phyloP scores from a whole-genome alignment of 495 filamentous ascomycete genomes.

The Bombardia bombarda region DNA sequence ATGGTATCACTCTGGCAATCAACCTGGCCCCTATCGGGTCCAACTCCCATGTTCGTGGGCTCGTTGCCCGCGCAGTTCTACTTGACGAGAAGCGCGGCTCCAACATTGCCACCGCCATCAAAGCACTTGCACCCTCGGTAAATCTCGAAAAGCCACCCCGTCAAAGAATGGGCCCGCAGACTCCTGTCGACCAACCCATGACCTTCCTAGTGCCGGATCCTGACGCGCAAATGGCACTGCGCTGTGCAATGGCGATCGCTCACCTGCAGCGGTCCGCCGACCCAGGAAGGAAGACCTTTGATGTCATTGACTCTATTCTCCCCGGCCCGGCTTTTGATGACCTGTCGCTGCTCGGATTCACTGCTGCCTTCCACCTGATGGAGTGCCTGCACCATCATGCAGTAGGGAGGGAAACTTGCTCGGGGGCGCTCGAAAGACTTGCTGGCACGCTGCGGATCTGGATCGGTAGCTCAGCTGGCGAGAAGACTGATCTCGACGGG shows the following conservation, averaged over 20 bases:
- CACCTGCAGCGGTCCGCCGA: slow-evolving; percentile 48
- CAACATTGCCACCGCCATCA: slow-evolving; percentile 47
- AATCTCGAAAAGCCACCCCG: slow-evolving; percentile 35
- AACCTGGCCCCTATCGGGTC: slow-evolving; percentile 73
- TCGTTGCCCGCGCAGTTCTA: slow-evolving; percentile 62
- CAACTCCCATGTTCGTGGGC: slow-evolving; percentile 64
- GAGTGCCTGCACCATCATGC: slow-evolving; percentile 48
- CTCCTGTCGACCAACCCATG: slow-evolving; percentile 20
- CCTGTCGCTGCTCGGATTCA: slow-evolving; percentile 68
- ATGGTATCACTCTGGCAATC: slow-evolving; percentile 60
- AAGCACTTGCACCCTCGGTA: slow-evolving; percentile 39
- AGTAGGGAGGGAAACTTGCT: slow-evolving; percentile 37
- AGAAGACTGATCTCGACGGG: slow-evolving; percentile 35
- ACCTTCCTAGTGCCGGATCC: slow-evolving; percentile 35
- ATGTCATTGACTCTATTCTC: slow-evolving; percentile 39
- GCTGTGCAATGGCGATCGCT: slow-evolving; percentile 73
- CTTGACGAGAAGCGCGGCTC: slow-evolving; percentile 42
- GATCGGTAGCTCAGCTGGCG: slow-evolving; percentile 39
- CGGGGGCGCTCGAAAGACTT: slow-evolving; percentile 40
- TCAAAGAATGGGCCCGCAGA: slow-evolving; percentile 14
- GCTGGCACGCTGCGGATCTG: slow-evolving; percentile 48
- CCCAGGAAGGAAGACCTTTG: slow-evolving; percentile 31
- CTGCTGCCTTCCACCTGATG: slow-evolving; percentile 66
- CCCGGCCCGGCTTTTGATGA: slow-evolving; percentile 32
- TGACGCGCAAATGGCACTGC: slow-evolving; percentile 64